Percentiles rank a stretch among this genome's conserved stretches.
These are phyloP conservation scores for Arthonia radiata DNA, from an alignment of 495 filamentous ascomycete species.

Conservation along the genomic window DNA sequence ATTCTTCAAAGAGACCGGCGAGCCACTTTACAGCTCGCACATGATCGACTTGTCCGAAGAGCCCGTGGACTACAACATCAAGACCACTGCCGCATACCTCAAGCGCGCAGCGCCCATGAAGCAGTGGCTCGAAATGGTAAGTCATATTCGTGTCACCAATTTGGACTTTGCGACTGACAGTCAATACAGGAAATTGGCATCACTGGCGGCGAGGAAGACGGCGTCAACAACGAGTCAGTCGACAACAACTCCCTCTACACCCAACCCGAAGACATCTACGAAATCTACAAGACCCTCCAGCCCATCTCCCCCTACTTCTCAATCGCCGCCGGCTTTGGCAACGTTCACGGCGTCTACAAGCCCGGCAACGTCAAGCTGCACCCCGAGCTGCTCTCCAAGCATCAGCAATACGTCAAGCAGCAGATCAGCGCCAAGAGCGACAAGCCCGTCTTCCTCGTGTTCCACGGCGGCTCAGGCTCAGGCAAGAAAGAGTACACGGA, in stretches of 20 bases:
- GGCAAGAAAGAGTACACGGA: conserved; percentile 66
- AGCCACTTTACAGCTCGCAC: conserved; percentile 83
- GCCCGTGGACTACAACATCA: conserved; percentile 65
- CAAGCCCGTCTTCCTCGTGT: conserved; percentile 96
- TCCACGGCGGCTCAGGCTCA: conserved; percentile 90
- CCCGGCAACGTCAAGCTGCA: conserved; percentile 92
- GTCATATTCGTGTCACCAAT: conserved; percentile 4
- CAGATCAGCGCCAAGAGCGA: conserved; percentile 36
- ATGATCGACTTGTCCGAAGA: conserved; percentile 97
- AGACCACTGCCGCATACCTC: conserved; percentile 71
- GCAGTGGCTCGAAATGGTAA: conserved; percentile 96
- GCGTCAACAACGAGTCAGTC: conserved; percentile 65
- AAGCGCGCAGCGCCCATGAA: conserved; percentile 84
- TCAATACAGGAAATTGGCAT: conserved; percentile 53
- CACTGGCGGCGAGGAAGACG: conserved; percentile 89
- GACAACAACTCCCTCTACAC: conserved; percentile 96
- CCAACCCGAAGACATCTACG: conserved; percentile 82
- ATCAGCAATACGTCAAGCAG: conserved; percentile 75
- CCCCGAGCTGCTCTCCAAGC: conserved; percentile 79
- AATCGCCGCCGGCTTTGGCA: conserved; percentile 94
- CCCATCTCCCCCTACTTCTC: conserved; percentile 83
- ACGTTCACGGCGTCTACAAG: conserved; percentile 98
- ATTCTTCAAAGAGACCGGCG: conserved; percentile 76
- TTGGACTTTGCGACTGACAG: conserved; percentile 1
- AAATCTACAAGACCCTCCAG: conserved; percentile 59